A percentile compares a stretch with the other conserved stretches of the same genome.
Conservation (phyloP, 2,329 filamentous ascomycete genomes). For the Phaeoacremonium minimum region DNA sequence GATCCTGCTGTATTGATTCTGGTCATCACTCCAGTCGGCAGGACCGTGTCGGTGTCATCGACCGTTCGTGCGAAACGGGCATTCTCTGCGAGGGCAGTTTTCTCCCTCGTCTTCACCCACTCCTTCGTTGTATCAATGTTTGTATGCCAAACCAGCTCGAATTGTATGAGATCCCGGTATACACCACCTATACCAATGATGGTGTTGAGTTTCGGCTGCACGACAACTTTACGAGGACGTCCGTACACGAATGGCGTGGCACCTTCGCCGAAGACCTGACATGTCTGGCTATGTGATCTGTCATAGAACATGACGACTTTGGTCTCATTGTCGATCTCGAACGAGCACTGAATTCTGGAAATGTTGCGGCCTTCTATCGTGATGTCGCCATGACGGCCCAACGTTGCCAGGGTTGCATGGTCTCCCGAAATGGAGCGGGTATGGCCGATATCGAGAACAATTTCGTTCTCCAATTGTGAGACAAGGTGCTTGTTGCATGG, state of each 20-base stretch:
- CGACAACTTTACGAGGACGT: conserved; percentile 2
- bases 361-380: background rate
- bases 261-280: conserved; percentile 3
- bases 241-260: background rate
- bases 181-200: conserved; percentile 7
- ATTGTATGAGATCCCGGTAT: conserved; percentile 1
- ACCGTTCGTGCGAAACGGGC: conserved; percentile 1
- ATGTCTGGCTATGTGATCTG: conserved; percentile 1
- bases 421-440: background rate
- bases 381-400: conserved; percentile 1
- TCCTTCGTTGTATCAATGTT: background rate
- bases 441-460: conserved; percentile 1
- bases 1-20: background rate
- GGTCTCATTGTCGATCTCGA: conserved; percentile 3
- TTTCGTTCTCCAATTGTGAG: background rate
- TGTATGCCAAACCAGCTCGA: conserved; percentile 3
- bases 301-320: conserved; percentile 9
- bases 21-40: background rate
- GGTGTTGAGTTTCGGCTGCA: background rate
- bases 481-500: background rate
- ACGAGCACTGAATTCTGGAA: conserved; percentile 5
- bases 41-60: background rate
- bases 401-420: background rate
- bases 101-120: background rate
- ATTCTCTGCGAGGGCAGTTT: background rate